phyloP scores from a whole-genome alignment of 1,284 basidiomycete species.

The Polyporus tsugae region DNA sequence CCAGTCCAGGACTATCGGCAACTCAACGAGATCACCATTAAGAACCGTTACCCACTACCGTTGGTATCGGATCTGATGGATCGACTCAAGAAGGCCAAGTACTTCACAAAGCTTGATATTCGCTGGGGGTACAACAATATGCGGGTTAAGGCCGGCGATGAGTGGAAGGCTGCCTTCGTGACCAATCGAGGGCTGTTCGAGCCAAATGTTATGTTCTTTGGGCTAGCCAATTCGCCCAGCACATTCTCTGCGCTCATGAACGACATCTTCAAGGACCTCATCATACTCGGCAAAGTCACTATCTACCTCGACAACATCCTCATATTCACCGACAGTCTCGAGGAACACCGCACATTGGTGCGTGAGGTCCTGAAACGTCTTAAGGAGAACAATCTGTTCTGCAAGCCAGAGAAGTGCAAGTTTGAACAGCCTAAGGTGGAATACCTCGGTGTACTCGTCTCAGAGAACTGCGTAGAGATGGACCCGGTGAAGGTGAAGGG shows the following conservation, averaged over 20 bases:
- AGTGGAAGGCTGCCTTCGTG: constrained; percentile 19
- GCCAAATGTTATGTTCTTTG: constrained; percentile 17
- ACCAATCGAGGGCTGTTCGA: constrained; percentile 13
- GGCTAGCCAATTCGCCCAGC: constrained; percentile 8
- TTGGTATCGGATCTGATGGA: constrained; percentile 10
- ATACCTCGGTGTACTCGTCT: constrained; percentile 19
- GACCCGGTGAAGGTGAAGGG: constrained; percentile 47
- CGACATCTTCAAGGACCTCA: not conserved
- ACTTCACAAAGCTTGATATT: no score
- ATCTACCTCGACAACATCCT: no score
- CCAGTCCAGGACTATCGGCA: constrained; percentile 41
- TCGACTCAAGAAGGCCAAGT: constrained; percentile 10
- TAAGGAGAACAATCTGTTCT: constrained; percentile 26
- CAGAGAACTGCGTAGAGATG: constrained; percentile 41
- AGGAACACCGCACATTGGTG: constrained; percentile 5
- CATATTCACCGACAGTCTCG: no score
- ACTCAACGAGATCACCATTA: constrained; percentile 39
- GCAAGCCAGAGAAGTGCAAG: constrained; percentile 42
- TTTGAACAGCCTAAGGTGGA: constrained; percentile 37
- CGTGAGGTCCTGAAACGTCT: constrained; percentile 42
- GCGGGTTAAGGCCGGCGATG: constrained; percentile 14
- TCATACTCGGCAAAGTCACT: no score
- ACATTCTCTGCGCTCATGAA: constrained; percentile 20
- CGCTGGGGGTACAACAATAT: no score
- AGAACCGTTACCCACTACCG: constrained; percentile 21